A percentile compares a stretch with the other conserved stretches of the same genome.
Evolutionary conservation across 768 basidiomycete species (phyloP).

Genomic region (Kwoniella botswanensis): DNA sequence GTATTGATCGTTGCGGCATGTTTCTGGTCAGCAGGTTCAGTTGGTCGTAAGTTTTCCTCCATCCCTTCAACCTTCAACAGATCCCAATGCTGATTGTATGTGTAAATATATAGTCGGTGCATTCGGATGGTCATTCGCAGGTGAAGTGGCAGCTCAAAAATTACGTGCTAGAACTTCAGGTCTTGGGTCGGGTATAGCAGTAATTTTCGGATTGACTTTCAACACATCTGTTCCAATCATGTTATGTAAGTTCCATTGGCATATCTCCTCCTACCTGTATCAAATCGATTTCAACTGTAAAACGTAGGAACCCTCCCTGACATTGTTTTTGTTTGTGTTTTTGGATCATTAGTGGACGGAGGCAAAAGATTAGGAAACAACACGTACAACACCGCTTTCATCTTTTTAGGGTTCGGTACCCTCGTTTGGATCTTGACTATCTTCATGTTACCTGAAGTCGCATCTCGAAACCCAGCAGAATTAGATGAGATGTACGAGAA

Average conservation of each 20-base stretch:
- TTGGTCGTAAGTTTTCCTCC: slow-evolving; percentile 18
- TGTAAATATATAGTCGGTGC: slow-evolving; percentile 15
- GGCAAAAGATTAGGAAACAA: slow-evolving; percentile 19
- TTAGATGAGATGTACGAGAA: slow-evolving; percentile 39
- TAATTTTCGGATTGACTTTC: slow-evolving; percentile 32
- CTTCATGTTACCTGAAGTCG: slow-evolving; percentile 28
- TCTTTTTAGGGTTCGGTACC: slow-evolving; percentile 20
- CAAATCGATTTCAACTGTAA: not conserved
- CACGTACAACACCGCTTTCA: slow-evolving; percentile 22
- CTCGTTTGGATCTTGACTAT: slow-evolving; percentile 9
- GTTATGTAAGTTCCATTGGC: slow-evolving; percentile 18
- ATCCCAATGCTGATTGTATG: not conserved
- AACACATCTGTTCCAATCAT: slow-evolving; percentile 34
- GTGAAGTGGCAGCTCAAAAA: slow-evolving; percentile 26
- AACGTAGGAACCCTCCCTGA: no score
- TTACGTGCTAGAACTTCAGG: slow-evolving; percentile 34
- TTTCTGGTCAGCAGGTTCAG: slow-evolving; percentile 27
- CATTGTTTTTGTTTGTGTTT: no score
- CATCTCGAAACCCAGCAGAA: slow-evolving; percentile 31
- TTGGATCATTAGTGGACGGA: slow-evolving; percentile 9
- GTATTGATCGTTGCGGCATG: slow-evolving; percentile 20
- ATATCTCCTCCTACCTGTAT: not conserved
- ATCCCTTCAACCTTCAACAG: no score
- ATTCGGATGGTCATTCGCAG: slow-evolving; percentile 30
- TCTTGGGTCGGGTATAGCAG: slow-evolving; percentile 30